A percentile compares a stretch with the other conserved stretches of the same genome.
Conservation (phyloP, 2,329 filamentous ascomycete genomes). For the Fusarium agapanthi region DNA sequence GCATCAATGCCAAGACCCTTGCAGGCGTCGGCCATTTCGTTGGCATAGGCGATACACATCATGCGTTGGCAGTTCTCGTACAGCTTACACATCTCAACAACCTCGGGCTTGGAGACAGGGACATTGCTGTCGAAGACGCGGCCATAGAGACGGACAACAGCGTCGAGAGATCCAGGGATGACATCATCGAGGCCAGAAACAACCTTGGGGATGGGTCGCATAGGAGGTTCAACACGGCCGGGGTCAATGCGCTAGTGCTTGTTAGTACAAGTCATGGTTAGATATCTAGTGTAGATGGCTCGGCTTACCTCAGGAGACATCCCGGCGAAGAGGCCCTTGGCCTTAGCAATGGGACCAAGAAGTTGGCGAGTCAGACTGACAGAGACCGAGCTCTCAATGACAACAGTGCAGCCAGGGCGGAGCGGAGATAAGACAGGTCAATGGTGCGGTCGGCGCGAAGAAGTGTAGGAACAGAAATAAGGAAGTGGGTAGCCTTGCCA, state of each 20-base stretch:
- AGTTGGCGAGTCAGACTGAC: slow-evolving; percentile 63
- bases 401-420: slow-evolving; percentile 56
- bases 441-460: slow-evolving; percentile 56
- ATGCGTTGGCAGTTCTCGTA: slow-evolving; percentile 66
- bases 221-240: slow-evolving; percentile 52
- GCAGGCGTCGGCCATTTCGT: slow-evolving; percentile 65
- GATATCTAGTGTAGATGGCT: fast-evolving
- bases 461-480: slow-evolving; percentile 62
- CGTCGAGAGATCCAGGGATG: slow-evolving; percentile 53
- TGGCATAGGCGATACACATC: slow-evolving; percentile 61
- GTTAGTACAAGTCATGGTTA: not conserved
- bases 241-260: slow-evolving; percentile 57
- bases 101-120: slow-evolving; percentile 59
- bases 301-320: slow-evolving; percentile 55
- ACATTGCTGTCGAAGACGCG: slow-evolving; percentile 56
- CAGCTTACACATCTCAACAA: slow-evolving; percentile 65
- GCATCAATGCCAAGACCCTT: slow-evolving; percentile 54
- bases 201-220: slow-evolving; percentile 60
- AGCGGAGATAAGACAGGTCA: slow-evolving; percentile 56
- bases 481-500: slow-evolving; percentile 56
- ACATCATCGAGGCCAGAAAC: slow-evolving; percentile 60
- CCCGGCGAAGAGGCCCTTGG: slow-evolving; percentile 54
- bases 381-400: slow-evolving; percentile 62
- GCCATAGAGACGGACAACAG: slow-evolving; percentile 54
- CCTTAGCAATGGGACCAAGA: slow-evolving; percentile 54